Base-by-base conservation (phyloP, 116 monocot genomes). In the Posidonia oceanica region DNA sequence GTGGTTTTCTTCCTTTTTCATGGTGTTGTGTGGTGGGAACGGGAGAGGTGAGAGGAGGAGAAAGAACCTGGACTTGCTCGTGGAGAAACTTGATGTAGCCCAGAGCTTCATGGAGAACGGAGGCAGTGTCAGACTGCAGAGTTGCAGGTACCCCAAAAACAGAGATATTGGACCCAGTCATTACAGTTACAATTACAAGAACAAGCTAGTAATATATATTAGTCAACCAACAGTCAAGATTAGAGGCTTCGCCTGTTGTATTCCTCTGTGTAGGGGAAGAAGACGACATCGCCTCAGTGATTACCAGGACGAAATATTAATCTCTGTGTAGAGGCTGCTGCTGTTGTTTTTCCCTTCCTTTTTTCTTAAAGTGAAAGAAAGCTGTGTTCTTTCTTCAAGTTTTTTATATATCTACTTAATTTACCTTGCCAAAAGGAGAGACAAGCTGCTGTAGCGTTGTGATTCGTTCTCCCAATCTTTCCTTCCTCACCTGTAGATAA, bases 31-130 rank as follows among this genome's bases (percentile, higher is more conserved):
- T 29, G 29, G 29, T 29, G 29, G 29, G 29, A 29, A 29, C 29
- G 29, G 29, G 71, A 71, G 72, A 66, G 23, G 52, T 20, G 21
- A 29, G 18, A 59, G 61, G 18, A 59, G 61, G 72, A 69, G 53
- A 54, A 37, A 37, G 14, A 54, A 89, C 90, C 88, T 88, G 86
- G 69, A 93, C 86, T 64, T 93, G 93, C 75, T 93, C 93, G 56
- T 93, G 93, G 15, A 93, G 80, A 78, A 93, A 93, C 17, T 80
- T 83, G 77, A 93, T 88, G 75, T 93, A 93, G 16, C 86, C 86
- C 69, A 93, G 63, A 29, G 88, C 93, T 82, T 93, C 93, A 63
- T 88, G 84, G 23, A 93, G 93, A 70, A 92, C 92, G 3, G 86
- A 86, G 36, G 92, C 88, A 55, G 92, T 92, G 77, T 92, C 92